Conservation (phyloP, 768 basidiomycete genomes). For the Xerocomus brunneocitrinus region DNA sequence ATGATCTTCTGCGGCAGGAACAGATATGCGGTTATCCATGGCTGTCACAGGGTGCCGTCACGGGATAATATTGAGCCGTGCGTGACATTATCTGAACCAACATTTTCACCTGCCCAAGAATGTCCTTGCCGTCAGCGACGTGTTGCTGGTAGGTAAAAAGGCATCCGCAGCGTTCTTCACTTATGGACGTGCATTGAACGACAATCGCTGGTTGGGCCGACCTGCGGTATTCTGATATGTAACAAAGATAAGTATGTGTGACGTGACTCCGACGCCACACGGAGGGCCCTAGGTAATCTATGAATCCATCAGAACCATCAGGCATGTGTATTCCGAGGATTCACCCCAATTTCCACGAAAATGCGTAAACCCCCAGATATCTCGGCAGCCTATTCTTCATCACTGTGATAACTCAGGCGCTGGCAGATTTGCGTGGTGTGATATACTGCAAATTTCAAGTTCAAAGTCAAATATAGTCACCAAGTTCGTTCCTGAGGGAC, state of each 20-base stretch:
- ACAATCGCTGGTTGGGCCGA: too few species aligned
- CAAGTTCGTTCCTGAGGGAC: too few species aligned
- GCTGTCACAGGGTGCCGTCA: conserved; percentile 5
- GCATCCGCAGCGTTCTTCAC: background rate
- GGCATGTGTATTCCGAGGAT: background rate
- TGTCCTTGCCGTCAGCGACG: background rate
- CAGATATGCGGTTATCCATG: background rate
- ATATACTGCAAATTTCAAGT: background rate
- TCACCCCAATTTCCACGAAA: background rate
- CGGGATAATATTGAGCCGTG: background rate
- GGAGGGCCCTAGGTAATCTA: background rate
- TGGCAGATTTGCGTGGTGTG: background rate
- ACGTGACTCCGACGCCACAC: background rate
- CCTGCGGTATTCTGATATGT: background rate
- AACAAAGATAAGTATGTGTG: background rate
- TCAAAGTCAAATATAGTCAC: too few species aligned
- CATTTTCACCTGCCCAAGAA: background rate
- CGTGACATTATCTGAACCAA: background rate
- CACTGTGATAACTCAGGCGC: background rate
- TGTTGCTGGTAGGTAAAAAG: background rate
- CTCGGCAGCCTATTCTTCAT: background rate
- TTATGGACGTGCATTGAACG: background rate
- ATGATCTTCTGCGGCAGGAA: background rate
- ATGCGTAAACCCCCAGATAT: background rate
- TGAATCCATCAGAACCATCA: background rate